Conservation (phyloP, 2,329 filamentous ascomycete species). For the Corynespora cassiicola region DNA sequence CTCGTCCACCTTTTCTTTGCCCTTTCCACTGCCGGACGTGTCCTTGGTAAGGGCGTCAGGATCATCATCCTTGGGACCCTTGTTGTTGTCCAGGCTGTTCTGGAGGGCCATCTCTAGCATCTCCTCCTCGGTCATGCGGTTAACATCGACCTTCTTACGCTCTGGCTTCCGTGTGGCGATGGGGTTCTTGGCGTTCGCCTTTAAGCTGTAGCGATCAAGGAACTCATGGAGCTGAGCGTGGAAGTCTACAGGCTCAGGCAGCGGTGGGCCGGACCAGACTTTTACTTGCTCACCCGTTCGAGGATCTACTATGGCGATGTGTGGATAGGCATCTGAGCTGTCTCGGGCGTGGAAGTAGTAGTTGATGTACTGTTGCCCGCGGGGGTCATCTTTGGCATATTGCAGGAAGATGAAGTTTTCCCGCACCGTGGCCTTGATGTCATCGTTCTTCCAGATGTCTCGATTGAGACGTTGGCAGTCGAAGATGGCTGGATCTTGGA, state of each 20-base stretch:
- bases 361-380: constrained; percentile 80
- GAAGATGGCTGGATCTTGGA: constrained; percentile 92
- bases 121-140: constrained; percentile 94
- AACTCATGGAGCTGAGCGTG: constrained; percentile 93
- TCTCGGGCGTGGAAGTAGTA: constrained; percentile 88
- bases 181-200: constrained; percentile 87
- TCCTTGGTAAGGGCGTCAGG: constrained; percentile 87
- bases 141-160: constrained; percentile 74
- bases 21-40: constrained; percentile 59
- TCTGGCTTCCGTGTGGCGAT: constrained; percentile 81
- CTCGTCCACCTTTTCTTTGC: constrained; percentile 46
- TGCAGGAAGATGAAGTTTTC: constrained; percentile 98
- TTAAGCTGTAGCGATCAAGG: constrained; percentile 93
- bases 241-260: constrained; percentile 79
- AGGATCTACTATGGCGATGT: constrained; percentile 94
- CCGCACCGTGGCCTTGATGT: constrained; percentile 78
- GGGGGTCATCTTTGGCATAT: constrained; percentile 83
- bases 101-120: constrained; percentile 94
- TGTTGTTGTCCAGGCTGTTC: constrained; percentile 75
- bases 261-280: constrained; percentile 86
- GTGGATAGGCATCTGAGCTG: constrained; percentile 88
- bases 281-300: constrained; percentile 97
- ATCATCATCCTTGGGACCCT: constrained; percentile 69
- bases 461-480: constrained; percentile 93
- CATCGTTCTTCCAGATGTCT: constrained; percentile 91